Base-by-base conservation (phyloP, 78 protist genomes). In the Dictyostelium brefeldianum region DNA sequence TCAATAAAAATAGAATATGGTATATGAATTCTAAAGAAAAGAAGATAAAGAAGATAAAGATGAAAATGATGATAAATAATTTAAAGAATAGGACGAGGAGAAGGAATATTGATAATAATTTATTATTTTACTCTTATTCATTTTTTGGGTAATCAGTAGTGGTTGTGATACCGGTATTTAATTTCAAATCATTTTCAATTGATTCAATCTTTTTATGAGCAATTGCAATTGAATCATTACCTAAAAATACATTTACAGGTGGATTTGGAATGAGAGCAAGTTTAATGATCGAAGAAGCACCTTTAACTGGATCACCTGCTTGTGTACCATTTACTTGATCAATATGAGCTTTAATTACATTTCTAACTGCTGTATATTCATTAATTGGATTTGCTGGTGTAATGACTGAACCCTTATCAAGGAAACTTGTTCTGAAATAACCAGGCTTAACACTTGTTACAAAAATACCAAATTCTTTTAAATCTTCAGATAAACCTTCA, bases 251-350 rank as follows among this genome's bases (percentile, higher is more conserved):
- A 1, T 20, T n/a, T 22, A 77, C 17, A 3, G 64, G 20, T 53
- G 81, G 81, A 29, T 77, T 77, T 22, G 10, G n/a, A 12, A 27
- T n/a, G 25, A n/a, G 8, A 29, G 81, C n/a, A 75, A 57, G 14
- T 15, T 48, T 18, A 64, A 85, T 20, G 2, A 85, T 12, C 2
- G 64, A 74, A 25, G 56, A 8, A n/a, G 47, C 75, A 1, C 46
- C 73, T 62, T 85, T 85, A 3, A n/a, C 48, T 4, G 92, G 82
- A 59, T 73, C 81, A n/a, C 92, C 92, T 20, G 31, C 11, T 85
- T 85, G 92, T n/a, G 51, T 70, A 6, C 65, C 46, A 83, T 73
- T 70, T 2, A 71, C 15, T 12, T 50, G 41, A 12, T 27, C 43
- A 25, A 17, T 1, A 20, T 69, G 80, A 9, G 25, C 46, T 2